Evolutionary conservation across 2,329 filamentous ascomycete genomes (phyloP).

Genomic region (Plectosphaerella cucumerina): DNA sequence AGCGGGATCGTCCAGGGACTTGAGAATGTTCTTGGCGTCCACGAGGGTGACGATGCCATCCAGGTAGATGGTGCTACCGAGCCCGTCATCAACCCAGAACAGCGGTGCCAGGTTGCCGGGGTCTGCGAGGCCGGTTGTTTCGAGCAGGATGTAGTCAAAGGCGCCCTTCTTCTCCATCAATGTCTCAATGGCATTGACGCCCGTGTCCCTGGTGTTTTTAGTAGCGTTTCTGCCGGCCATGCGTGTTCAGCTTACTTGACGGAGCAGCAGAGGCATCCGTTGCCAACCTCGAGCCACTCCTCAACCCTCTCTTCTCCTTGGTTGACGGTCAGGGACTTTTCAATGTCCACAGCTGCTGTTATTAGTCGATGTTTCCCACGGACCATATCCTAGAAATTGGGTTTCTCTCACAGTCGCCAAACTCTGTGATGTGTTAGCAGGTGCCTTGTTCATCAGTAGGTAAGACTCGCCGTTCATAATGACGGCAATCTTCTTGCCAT

Average conservation of each 20-base stretch:
- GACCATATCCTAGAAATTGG: background rate
- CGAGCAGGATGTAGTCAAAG: constrained; percentile 96
- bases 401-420: constrained; percentile 66
- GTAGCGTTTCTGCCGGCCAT: constrained; percentile 1
- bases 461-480: constrained; percentile 74
- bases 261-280: constrained; percentile 96
- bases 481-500: constrained; percentile 97
- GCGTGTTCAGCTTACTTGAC: constrained; percentile 62
- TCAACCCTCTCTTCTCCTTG: constrained; percentile 78
- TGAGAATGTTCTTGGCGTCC: constrained; percentile 88
- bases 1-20: constrained; percentile 70
- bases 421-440: constrained; percentile 48
- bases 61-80: constrained; percentile 92
- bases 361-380: background rate
- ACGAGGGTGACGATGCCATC: constrained; percentile 96
- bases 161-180: constrained; percentile 90
- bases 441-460: background rate
- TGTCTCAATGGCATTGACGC: constrained; percentile 91
- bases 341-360: constrained; percentile 77
- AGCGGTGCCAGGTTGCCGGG: constrained; percentile 92
- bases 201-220: constrained; percentile 64
- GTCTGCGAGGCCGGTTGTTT: constrained; percentile 93
- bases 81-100: constrained; percentile 96
- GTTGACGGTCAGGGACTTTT: constrained; percentile 90
- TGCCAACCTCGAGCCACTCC: constrained; percentile 94